phyloP scores from a whole-genome alignment of 129 eudicot genomes.

The Flaveria bidentis region DNA sequence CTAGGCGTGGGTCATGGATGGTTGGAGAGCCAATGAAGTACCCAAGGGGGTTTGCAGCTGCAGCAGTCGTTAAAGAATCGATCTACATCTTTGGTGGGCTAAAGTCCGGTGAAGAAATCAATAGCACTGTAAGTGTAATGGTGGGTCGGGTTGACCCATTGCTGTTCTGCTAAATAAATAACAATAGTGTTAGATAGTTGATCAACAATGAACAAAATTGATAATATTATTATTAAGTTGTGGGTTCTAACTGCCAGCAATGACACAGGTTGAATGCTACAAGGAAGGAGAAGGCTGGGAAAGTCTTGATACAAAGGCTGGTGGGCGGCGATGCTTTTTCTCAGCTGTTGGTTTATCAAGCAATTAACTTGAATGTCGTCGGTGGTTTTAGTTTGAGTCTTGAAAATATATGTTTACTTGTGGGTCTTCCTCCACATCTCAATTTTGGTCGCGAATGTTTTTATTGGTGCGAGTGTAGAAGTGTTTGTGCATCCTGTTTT shows the following conservation, averaged over 20 bases:
- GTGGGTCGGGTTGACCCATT: background rate
- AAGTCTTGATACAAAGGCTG: slow-evolving; percentile 35
- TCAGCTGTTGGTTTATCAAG: slow-evolving; percentile 55
- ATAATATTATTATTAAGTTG: background rate
- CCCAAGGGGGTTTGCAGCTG: slow-evolving; percentile 60
- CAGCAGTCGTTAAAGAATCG: slow-evolving; percentile 54
- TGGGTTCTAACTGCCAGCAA: background rate
- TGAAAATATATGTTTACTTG: background rate
- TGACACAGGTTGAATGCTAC: slow-evolving; percentile 81
- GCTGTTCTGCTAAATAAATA: no score
- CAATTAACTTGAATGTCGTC: background rate
- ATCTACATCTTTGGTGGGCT: slow-evolving; percentile 69
- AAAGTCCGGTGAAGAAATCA: slow-evolving; percentile 32
- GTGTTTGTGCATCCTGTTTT: background rate
- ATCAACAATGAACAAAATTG: no score
- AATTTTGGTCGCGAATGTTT: background rate
- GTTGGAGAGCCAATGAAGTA: slow-evolving; percentile 59
- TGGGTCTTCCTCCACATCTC: background rate
- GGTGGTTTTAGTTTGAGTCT: background rate
- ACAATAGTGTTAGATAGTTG: no score
- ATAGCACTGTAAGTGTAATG: slow-evolving; percentile 45
- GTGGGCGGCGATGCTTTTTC: slow-evolving; percentile 60
- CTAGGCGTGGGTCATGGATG: slow-evolving; percentile 68
- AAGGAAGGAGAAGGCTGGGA: slow-evolving; percentile 73
- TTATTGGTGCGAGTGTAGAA: background rate